Evolutionary conservation across 148 eudicot species (phyloP).

Genomic region (Rhododendron molle): DNA sequence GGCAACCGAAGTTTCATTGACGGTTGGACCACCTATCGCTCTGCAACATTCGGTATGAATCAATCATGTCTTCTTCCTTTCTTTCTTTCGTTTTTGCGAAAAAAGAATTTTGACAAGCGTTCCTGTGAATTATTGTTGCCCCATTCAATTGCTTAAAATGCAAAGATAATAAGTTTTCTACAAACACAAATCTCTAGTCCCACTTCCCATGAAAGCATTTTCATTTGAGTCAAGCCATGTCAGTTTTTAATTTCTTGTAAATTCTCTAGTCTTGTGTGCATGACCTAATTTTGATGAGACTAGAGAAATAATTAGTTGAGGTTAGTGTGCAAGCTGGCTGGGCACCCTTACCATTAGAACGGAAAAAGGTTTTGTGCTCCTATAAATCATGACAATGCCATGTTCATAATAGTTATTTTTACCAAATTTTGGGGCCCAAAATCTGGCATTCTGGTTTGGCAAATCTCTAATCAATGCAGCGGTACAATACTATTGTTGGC

Average conservation of each 20-base stretch:
- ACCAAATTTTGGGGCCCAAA: neutral
- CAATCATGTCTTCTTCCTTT: neutral
- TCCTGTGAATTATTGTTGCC: neutral
- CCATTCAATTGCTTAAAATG: neutral
- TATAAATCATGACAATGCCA: neutral
- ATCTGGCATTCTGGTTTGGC: neutral
- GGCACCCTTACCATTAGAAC: neutral
- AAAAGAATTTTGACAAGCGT: too few species aligned
- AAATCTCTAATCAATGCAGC: neutral
- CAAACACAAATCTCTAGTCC: neutral
- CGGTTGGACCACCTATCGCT: constrained; percentile 73
- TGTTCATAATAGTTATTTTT: neutral
- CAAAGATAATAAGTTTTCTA: neutral
- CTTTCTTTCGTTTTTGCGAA: neutral
- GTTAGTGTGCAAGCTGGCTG: too few species aligned
- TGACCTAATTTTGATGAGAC: neutral
- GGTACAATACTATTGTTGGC: neutral
- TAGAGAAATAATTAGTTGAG: too few species aligned
- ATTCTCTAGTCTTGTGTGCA: neutral
- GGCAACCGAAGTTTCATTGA: constrained; percentile 53
- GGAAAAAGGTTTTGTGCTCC: neutral
- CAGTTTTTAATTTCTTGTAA: neutral
- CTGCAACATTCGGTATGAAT: constrained; percentile 80
- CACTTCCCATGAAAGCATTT: neutral
- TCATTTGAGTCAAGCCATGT: neutral